These are phyloP conservation scores for Ramaria sp. DNA, from an alignment of 768 basidiomycete species.

Conservation along the genomic window DNA sequence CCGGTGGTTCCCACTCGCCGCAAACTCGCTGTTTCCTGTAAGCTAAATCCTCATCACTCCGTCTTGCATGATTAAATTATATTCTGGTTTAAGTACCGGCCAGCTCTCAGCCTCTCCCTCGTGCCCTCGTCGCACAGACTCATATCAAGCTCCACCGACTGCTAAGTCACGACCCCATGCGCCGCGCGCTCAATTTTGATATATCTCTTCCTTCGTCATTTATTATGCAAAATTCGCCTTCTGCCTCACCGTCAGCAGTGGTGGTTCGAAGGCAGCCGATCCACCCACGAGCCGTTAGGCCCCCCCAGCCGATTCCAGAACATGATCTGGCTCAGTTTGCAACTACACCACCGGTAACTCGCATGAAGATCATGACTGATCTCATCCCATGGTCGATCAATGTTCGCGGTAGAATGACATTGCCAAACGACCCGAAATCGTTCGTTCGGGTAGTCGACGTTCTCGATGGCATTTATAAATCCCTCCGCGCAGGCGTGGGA, in stretches of 20 bases:
- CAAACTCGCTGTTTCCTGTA: constrained; percentile 1
- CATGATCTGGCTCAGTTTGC: constrained; percentile 43
- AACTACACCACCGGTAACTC: constrained; percentile 42
- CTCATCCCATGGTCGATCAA: constrained; percentile 54
- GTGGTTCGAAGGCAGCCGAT: background rate
- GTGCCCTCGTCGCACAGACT: background rate
- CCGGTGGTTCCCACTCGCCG: background rate
- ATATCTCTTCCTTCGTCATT: background rate
- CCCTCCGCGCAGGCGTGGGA: constrained; percentile 35
- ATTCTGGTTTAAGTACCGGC: background rate
- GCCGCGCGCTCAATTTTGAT: constrained; percentile 1
- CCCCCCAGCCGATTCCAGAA: constrained; percentile 21
- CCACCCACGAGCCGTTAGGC: background rate
- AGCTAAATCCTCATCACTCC: background rate
- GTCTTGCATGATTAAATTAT: background rate
- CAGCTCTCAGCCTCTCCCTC: background rate
- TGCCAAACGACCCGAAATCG: background rate
- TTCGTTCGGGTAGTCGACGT: constrained; percentile 28
- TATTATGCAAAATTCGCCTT: background rate
- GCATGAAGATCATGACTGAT: constrained; percentile 49
- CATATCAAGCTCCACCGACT: background rate
- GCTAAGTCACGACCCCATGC: constrained; percentile 1
- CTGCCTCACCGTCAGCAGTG: background rate
- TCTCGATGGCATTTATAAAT: constrained; percentile 44
- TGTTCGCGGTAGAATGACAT: background rate